Evolutionary conservation across 805 yeast genomes (phyloP).

Genomic region (Tetrapisispora fleetii): DNA sequence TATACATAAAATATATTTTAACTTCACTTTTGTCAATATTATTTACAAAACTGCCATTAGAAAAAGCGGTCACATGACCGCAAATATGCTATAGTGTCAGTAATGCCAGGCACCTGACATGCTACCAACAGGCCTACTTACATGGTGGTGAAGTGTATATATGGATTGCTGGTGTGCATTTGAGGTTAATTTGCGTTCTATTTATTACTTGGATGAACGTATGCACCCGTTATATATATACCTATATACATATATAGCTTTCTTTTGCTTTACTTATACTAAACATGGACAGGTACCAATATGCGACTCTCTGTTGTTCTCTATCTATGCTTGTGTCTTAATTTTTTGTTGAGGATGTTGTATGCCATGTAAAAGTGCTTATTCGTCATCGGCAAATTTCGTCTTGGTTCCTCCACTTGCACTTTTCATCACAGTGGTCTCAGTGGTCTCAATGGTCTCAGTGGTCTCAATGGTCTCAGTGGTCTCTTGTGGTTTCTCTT

Average conservation of each 20-base stretch:
- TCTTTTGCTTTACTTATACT: neutral
- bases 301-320: neutral
- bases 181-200: no score
- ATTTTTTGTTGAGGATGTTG: neutral
- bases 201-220: no score
- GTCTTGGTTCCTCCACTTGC: conserved; percentile 26
- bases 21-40: neutral
- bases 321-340: neutral
- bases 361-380: neutral
- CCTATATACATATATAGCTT: no score
- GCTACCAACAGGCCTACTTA: no score
- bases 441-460: conserved; percentile 6
- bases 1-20: no score
- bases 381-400: conserved; percentile 14
- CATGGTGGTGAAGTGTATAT: no score
- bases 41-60: neutral
- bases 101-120: no score
- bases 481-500: conserved; percentile 4
- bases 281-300: no score
- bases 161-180: no score
- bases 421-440: conserved; percentile 10
- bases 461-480: conserved; percentile 7
- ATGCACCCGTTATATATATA: no score
- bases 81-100: no score
- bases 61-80: neutral